Evolutionary conservation across 345 rosid species (phyloP), one percentile per base, ranked within the genome.

Genomic region (Gossypium mustelinum): DNA sequence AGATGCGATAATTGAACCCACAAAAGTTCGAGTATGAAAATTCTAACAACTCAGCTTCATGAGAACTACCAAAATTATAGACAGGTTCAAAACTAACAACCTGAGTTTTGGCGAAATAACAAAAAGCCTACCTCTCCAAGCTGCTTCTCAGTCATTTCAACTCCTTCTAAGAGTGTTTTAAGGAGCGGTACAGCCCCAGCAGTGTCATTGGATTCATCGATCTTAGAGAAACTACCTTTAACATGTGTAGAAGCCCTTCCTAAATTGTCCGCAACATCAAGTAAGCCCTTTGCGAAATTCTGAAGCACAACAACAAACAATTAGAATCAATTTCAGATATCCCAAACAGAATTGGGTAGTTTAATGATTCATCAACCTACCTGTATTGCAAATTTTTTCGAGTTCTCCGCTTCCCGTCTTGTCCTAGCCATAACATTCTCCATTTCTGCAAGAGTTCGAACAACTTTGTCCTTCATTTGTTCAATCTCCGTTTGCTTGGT

Each of bases 111-210:
- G 63, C 11, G 9, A 70, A 60, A 39, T 16, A 65, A 69, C 56
- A 54, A 44, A 45, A 62, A 39, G 62, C 62, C 12, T 80, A 95
- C 99, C 90, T 88, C 92, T 17, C 65, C 82, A 73, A 95, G 87
- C 80, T 91, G 97, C 80, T 93, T 95, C 84, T 93, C 99, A 11
- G 99, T 95, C 99, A 93, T 95, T 74, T 90, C 97, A 79, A 95
- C 99, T 52, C 99, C 99, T 80, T 90, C 97, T 50, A 93, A 80
- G 78, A 95, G 94, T 9, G 89, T 91, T 78, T 85, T 88, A 39
- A 95, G 82, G 41, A 93, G 86, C 24, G 89, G 88, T 54, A 79
- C 86, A 56, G 95, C 94, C 61, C 92, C 91, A 29, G 76, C 62
- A 11, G 87, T 59, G 78, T 91, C 97, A 44, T 80, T 79, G 57